Base-by-base conservation (phyloP, 768 basidiomycete species). In the Russula olivacea region DNA sequence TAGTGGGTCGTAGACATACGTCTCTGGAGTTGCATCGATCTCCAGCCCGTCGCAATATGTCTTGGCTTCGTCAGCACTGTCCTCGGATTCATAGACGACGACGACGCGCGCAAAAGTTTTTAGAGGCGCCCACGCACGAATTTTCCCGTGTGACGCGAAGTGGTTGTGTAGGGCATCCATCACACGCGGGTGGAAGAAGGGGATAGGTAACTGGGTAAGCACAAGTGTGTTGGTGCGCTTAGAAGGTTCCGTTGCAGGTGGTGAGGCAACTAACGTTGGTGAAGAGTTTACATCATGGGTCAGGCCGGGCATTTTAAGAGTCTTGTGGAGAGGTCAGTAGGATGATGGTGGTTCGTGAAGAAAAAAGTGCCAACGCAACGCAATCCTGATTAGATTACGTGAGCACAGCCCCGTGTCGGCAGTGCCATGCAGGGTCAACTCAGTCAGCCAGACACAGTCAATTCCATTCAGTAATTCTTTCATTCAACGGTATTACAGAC, bases 81-180 rank as follows among this genome's bases (percentile, higher is more conserved):
- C 81, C 19, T 85, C 84, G 14, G 73, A 71, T 28, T 80, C 78
- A 71, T 86, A 98, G 1, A 97, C 91, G 23, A 96, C 74, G 60
- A 98, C 83, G 36, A 93, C 87, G 32, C 95, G 81, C 1, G 84
- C 82, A 69, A 98, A 93, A 7, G 84, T 86, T 21, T 81, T 83
- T 6, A 98, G 74, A 4, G 93, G 93, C 0, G 89, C 91, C 94
- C 95, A 99, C 68, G 87, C 82, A 69, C 89, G 86, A n/a, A 99
- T 84, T 28, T 80, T 76, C 19, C 97, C 96, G 68, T 88, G 94
- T 3, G 79, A 70, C 3, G 77, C 77, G 71, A 98, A 98, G 71
- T 95, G 87, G 23, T 79, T 74, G 47, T 77, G 80, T 25, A 98
- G 77, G 19, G 88, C 81, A 12, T 80, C 74, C 25, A 93, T 79